A percentile compares a stretch with the other conserved stretches of the same genome.
Conservation (phyloP, 345 rosid genomes). For the Gossypium raimondii region DNA sequence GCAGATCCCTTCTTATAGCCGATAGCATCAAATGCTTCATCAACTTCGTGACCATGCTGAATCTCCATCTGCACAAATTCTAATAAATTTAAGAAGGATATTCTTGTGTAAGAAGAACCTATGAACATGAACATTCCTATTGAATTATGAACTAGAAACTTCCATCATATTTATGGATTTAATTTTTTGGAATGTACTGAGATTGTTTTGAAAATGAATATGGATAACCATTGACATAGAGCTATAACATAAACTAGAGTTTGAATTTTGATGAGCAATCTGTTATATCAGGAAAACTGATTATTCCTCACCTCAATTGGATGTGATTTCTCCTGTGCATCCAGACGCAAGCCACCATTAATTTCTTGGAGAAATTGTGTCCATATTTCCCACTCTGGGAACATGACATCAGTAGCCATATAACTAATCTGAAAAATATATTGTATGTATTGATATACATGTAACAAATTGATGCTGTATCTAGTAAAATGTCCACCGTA, state of each 20-base stretch:
- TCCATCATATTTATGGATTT: background rate
- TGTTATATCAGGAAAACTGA: background rate
- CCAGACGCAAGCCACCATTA: conserved; percentile 78
- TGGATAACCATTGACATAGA: no score
- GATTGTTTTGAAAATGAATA: background rate
- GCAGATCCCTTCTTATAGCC: conserved; percentile 93
- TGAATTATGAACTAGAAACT: background rate
- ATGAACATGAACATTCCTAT: background rate
- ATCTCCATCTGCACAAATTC: conserved; percentile 58
- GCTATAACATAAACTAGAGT: no score
- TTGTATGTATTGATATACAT: no score
- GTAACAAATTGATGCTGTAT: conserved; percentile 4
- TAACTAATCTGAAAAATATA: conserved; percentile 72
- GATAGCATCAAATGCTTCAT: conserved; percentile 91
- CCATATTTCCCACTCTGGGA: conserved; percentile 98
- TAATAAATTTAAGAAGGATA: background rate
- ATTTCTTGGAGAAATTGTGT: conserved; percentile 89
- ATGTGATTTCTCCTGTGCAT: conserved; percentile 90
- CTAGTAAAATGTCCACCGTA: background rate
- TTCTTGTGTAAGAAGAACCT: background rate
- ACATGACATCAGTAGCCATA: conserved; percentile 81
- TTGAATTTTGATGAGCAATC: background rate
- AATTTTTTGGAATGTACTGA: background rate
- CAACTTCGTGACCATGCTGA: conserved; percentile 77
- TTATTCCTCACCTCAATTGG: conserved; percentile 81